Evolutionary conservation across 306 rosid genomes (phyloP).

Genomic region (Malus asiatica): DNA sequence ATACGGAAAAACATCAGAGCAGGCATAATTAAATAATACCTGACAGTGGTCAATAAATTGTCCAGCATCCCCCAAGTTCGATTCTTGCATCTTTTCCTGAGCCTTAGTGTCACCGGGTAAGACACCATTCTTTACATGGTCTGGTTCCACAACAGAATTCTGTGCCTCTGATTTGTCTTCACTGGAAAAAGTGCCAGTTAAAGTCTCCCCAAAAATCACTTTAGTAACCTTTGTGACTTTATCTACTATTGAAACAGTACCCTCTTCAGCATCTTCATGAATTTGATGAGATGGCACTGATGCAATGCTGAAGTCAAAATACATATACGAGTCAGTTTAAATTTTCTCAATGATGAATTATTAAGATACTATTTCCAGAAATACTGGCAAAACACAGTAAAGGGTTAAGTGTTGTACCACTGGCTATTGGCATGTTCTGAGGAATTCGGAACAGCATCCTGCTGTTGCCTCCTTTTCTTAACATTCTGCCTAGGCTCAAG

Average conservation of each 20-base stretch:
- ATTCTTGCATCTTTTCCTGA: constrained; percentile 23
- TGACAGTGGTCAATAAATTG: constrained; percentile 25
- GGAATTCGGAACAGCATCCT: constrained; percentile 19
- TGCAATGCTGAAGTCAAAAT: constrained; percentile 41
- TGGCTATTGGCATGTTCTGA: constrained; percentile 25
- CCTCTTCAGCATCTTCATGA: constrained; percentile 40
- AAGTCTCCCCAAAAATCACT: constrained; percentile 47
- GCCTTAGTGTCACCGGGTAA: constrained; percentile 26
- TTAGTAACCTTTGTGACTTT: constrained; percentile 56
- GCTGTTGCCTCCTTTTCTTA: constrained; percentile 61
- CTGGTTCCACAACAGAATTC: constrained; percentile 18
- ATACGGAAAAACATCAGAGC: not conserved
- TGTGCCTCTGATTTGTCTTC: constrained; percentile 20
- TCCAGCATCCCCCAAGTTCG: constrained; percentile 27
- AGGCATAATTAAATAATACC: constrained; percentile 27
- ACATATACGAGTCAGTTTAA: not conserved
- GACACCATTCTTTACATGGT: constrained; percentile 24
- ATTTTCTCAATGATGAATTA: not conserved
- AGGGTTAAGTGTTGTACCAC: constrained; percentile 30
- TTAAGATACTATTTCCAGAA: not conserved
- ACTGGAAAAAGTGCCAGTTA: constrained; percentile 11
- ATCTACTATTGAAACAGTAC: constrained; percentile 46
- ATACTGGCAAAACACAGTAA: constrained; percentile 4
- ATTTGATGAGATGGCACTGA: constrained; percentile 35
- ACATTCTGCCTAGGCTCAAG: constrained; percentile 27